Evolutionary conservation across 2,329 filamentous ascomycete genomes (phyloP).

Genomic region (Akanthomyces dipterigenus): DNA sequence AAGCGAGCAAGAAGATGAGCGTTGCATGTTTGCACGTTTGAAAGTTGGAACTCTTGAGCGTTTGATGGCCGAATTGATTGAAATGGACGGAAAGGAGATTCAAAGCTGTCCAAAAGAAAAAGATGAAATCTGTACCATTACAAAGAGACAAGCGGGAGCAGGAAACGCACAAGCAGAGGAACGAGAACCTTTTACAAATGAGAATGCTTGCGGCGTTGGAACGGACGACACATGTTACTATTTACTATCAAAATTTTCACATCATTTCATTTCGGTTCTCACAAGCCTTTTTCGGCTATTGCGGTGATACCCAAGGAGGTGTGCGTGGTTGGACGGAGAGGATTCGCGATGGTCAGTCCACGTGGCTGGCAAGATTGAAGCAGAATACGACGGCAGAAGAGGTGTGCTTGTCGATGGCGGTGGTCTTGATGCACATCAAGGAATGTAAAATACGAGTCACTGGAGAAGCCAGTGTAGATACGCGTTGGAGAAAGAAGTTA

Average conservation of each 20-base stretch:
- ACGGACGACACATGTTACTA: neutral
- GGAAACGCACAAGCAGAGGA: neutral
- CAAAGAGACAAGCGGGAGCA: neutral
- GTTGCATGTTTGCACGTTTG: slow-evolving; percentile 8
- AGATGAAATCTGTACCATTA: neutral
- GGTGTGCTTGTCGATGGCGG: too few species aligned
- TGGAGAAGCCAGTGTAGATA: too few species aligned
- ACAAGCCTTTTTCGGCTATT: neutral
- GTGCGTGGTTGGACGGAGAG: too few species aligned
- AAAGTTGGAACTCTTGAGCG: too few species aligned
- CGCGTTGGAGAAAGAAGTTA: too few species aligned
- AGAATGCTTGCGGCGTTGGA: slow-evolving; percentile 4
- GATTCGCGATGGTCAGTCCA: too few species aligned
- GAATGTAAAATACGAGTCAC: too few species aligned
- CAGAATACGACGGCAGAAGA: too few species aligned
- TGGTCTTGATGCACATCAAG: too few species aligned
- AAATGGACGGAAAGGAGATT: neutral
- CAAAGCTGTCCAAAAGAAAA: neutral
- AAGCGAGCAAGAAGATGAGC: slow-evolving; percentile 46
- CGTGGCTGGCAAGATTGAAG: too few species aligned
- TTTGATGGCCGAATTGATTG: neutral
- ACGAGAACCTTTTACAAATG: slow-evolving; percentile 1
- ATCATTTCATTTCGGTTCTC: neutral
- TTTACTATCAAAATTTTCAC: neutral
- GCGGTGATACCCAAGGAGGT: neutral